These are phyloP conservation scores for Lippia alba DNA, from an alignment of 305 asterid species.

Conservation along the genomic window DNA sequence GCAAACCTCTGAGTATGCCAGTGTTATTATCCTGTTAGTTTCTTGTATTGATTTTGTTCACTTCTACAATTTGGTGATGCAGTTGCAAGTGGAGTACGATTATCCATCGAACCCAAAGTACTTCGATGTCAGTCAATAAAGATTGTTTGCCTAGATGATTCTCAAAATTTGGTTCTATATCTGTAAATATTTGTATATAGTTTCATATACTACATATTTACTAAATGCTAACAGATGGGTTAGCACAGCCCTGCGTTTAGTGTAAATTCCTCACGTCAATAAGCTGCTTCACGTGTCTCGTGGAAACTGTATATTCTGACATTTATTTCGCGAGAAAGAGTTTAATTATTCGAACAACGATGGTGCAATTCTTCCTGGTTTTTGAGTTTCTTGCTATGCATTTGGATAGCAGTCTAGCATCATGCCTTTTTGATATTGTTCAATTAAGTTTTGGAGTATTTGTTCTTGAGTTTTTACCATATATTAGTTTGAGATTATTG, in stretches of 20 bases:
- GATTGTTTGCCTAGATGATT: conserved; percentile 27
- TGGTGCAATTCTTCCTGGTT: background rate
- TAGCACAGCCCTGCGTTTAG: conserved; percentile 30
- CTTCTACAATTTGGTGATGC: conserved; percentile 49
- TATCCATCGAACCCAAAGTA: conserved; percentile 90
- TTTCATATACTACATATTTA: conserved; percentile 13
- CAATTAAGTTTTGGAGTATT: background rate
- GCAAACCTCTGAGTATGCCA: too few relatives aligned
- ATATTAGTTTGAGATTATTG: background rate
- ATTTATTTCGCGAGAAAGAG: conserved; percentile 30
- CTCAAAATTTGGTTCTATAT: conserved; percentile 30
- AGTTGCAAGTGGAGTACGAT: conserved; percentile 87
- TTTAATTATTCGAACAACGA: conserved; percentile 1
- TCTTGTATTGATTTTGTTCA: background rate
- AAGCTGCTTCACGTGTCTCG: conserved; percentile 38
- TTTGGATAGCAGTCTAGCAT: background rate
- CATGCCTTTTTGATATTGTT: background rate
- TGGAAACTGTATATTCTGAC: conserved; percentile 41
- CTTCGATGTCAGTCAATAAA: conserved; percentile 63
- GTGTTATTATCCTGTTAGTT: too few relatives aligned
- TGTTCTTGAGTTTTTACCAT: background rate
- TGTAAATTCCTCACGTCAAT: conserved; percentile 56
- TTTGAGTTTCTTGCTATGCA: background rate
- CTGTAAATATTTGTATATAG: conserved; percentile 55
- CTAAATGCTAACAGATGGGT: conserved; percentile 36